Conservation (phyloP, 2,329 filamentous ascomycete genomes). For the Xylariaceae sp. region DNA sequence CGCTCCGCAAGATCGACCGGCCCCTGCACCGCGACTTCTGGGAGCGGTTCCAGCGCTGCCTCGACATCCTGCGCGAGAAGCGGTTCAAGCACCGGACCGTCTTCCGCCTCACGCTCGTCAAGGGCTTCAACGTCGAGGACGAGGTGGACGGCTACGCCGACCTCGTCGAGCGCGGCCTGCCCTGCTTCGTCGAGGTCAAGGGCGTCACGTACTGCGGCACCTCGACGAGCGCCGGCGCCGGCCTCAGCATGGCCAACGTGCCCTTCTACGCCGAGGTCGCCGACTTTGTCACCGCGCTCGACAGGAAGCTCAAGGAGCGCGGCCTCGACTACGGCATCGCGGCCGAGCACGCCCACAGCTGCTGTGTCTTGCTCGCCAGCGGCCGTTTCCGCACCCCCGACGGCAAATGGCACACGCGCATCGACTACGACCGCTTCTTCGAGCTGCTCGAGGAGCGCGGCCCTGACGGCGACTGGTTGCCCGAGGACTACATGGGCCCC, state of each 20-base stretch:
- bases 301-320: conserved; percentile 60
- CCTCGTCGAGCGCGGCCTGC: conserved; percentile 77
- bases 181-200: conserved; percentile 92
- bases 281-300: conserved; percentile 72
- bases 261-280: conserved; percentile 91
- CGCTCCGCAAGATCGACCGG: conserved; percentile 79
- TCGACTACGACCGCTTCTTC: conserved; percentile 89
- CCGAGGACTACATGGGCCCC: conserved; percentile 84
- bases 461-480: conserved; percentile 64
- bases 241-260: conserved; percentile 94
- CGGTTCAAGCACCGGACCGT: conserved; percentile 85
- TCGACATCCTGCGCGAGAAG: conserved; percentile 81
- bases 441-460: conserved; percentile 67
- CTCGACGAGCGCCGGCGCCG: conserved; percentile 73
- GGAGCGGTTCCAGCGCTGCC: conserved; percentile 87
- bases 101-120: conserved; percentile 90
- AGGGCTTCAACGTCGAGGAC: conserved; percentile 96
- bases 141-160: conserved; percentile 87
- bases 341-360: conserved; percentile 91
- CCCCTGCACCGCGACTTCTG: conserved; percentile 95
- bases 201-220: conserved; percentile 97
- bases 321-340: conserved; percentile 84
- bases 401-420: conserved; percentile 83
- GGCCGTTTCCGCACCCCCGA: conserved; percentile 70
- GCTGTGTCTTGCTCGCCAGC: conserved; percentile 82